Evolutionary conservation across 306 rosid genomes (phyloP).

Genomic region (Sesbania bispinosa): DNA sequence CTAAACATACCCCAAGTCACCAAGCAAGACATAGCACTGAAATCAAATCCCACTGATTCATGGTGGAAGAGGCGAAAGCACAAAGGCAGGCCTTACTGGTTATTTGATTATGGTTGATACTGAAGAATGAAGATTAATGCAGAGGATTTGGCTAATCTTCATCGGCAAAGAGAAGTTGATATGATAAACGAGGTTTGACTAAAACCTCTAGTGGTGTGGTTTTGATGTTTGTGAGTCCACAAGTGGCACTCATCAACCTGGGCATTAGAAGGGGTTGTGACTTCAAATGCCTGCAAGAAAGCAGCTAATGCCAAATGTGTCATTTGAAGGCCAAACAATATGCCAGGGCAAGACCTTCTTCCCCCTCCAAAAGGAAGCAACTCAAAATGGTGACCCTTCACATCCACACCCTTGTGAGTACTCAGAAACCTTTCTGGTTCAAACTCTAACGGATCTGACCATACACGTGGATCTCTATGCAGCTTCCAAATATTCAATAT

Average conservation of each 20-base stretch:
- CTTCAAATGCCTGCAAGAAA: conserved; percentile 42
- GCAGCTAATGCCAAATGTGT: conserved; percentile 27
- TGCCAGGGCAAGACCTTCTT: conserved; percentile 50
- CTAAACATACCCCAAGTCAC: too few species aligned
- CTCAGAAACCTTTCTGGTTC: conserved; percentile 51
- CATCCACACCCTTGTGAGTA: conserved; percentile 36
- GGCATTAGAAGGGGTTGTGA: conserved; percentile 6
- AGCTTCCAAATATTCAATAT: conserved; percentile 27
- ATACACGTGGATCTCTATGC: not conserved
- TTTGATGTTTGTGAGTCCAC: conserved; percentile 7
- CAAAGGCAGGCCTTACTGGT: too few species aligned
- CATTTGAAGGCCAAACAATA: conserved; percentile 31
- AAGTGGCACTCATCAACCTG: conserved; percentile 39
- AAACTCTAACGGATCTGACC: conserved; percentile 32
- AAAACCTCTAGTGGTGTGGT: not conserved
- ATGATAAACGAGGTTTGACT: not conserved
- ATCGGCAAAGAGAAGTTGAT: not conserved
- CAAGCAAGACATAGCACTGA: too few species aligned
- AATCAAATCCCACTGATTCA: too few species aligned
- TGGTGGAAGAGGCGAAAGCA: too few species aligned
- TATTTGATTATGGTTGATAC: too few species aligned
- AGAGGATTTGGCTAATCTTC: too few species aligned
- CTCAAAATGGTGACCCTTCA: too few species aligned
- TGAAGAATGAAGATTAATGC: too few species aligned
- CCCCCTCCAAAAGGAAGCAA: conserved; percentile 57